Conservation (phyloP, 257 asterid species). For the Perilla frutescens region DNA sequence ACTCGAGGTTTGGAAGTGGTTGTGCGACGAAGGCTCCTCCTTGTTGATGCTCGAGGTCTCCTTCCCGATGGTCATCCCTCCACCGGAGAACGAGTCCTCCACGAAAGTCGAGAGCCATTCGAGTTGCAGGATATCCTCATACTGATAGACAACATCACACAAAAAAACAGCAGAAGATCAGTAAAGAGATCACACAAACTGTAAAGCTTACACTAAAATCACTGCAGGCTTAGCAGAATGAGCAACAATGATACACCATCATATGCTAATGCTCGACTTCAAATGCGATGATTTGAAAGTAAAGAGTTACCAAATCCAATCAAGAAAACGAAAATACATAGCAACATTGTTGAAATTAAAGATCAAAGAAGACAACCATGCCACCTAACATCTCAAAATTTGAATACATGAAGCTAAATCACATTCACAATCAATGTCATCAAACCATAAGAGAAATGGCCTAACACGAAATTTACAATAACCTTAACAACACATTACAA, state of each 20-base stretch:
- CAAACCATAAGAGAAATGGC: not conserved
- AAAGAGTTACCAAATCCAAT: too few species aligned
- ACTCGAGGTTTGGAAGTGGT: constrained; percentile 69
- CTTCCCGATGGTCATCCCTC: constrained; percentile 65
- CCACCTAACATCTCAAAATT: constrained; percentile 18
- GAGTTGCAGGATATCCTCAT: constrained; percentile 73
- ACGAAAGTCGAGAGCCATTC: constrained; percentile 83
- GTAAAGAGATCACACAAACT: not conserved
- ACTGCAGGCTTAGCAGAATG: not conserved
- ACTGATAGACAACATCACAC: constrained; percentile 42
- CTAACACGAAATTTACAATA: not conserved
- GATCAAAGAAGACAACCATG: too few species aligned
- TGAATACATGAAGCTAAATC: constrained; percentile 1
- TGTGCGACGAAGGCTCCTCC: constrained; percentile 48
- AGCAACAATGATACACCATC: too few species aligned
- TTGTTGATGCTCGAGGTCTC: constrained; percentile 48
- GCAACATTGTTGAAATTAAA: too few species aligned
- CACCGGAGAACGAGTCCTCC: constrained; percentile 84
- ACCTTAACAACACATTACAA: not conserved
- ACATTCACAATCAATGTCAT: constrained; percentile 1
- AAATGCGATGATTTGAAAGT: too few species aligned
- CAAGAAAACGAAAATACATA: too few species aligned
- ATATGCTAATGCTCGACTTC: too few species aligned
- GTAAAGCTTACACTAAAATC: too few species aligned
- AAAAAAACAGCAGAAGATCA: constrained; percentile 10